A percentile compares a stretch with the other conserved stretches of the same genome.
These are phyloP conservation scores for Spatholobus suberectus DNA, from an alignment of 306 rosid genomes.

Conservation along the genomic window DNA sequence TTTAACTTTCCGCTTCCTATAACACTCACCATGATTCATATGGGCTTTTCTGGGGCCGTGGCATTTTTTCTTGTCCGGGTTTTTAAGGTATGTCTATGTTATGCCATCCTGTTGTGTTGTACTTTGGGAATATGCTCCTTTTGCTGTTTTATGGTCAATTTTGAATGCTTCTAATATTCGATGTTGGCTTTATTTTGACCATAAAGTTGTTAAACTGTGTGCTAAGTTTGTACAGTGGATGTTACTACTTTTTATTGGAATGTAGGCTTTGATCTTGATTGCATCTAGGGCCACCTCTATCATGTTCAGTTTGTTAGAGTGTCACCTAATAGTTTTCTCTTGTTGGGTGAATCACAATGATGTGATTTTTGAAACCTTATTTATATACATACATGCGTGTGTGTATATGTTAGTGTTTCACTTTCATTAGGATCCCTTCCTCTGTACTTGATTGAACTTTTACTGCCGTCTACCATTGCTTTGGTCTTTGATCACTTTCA, in stretches of 20 bases:
- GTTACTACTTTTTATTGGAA: constrained; percentile 4
- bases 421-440: background rate
- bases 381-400: background rate
- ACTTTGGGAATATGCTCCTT: constrained; percentile 12
- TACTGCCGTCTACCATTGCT: background rate
- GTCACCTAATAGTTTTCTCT: background rate
- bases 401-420: background rate
- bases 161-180: background rate
- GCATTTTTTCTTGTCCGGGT: constrained; percentile 92
- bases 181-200: background rate
- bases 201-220: background rate
- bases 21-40: constrained; percentile 95
- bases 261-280: constrained; percentile 7
- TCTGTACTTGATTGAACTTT: constrained; percentile 15
- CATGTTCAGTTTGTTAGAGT: background rate
- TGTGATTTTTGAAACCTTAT: background rate
- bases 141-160: constrained; percentile 20
- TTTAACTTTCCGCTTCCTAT: constrained; percentile 94
- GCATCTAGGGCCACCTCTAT: background rate
- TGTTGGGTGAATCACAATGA: background rate
- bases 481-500: background rate
- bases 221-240: constrained; percentile 16
- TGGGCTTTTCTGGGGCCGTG: constrained; percentile 92
- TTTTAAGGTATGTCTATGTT: constrained; percentile 70
- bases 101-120: background rate